phyloP scores from a whole-genome alignment of 2,329 filamentous ascomycete species.

The Exophiala sp. region DNA sequence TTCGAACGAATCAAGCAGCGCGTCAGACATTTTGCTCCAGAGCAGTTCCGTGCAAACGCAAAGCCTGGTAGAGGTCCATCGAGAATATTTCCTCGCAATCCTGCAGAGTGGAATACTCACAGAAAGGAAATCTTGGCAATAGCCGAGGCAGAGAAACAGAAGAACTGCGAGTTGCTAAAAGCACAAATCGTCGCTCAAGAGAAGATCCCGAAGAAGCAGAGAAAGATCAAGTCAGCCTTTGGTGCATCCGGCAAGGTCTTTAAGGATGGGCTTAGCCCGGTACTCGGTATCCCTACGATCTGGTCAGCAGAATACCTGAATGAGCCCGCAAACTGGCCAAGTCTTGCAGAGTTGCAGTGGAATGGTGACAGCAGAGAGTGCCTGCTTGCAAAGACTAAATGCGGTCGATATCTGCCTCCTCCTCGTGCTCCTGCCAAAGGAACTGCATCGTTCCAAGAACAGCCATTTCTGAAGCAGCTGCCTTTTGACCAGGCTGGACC shows the following conservation, averaged over 20 bases:
- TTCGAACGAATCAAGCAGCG: slow-evolving; percentile 19
- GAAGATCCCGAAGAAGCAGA: slow-evolving; percentile 15
- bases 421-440: slow-evolving; percentile 10
- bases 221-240: slow-evolving; percentile 19
- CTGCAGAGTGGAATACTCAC: slow-evolving; percentile 15
- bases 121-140: slow-evolving; percentile 16
- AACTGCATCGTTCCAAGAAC: slow-evolving; percentile 12
- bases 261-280: slow-evolving; percentile 16
- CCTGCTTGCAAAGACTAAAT: slow-evolving; percentile 14
- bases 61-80: slow-evolving; percentile 8
- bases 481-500: slow-evolving; percentile 19
- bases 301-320: slow-evolving; percentile 16
- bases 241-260: slow-evolving; percentile 20
- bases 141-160: slow-evolving; percentile 10
- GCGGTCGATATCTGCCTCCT: slow-evolving; percentile 16
- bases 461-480: slow-evolving; percentile 6
- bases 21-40: slow-evolving; percentile 20
- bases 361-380: slow-evolving; percentile 18
- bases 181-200: slow-evolving; percentile 12
- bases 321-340: slow-evolving; percentile 15
- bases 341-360: slow-evolving; percentile 15
- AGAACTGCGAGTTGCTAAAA: slow-evolving; percentile 15
- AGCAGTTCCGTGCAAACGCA: slow-evolving; percentile 16
- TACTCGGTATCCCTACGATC: slow-evolving; percentile 17
- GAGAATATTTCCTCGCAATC: slow-evolving; percentile 20